These are phyloP conservation scores for Globisporangium heterothallicum DNA, from an alignment of 352 stramenopile genomes.

Conservation along the genomic window DNA sequence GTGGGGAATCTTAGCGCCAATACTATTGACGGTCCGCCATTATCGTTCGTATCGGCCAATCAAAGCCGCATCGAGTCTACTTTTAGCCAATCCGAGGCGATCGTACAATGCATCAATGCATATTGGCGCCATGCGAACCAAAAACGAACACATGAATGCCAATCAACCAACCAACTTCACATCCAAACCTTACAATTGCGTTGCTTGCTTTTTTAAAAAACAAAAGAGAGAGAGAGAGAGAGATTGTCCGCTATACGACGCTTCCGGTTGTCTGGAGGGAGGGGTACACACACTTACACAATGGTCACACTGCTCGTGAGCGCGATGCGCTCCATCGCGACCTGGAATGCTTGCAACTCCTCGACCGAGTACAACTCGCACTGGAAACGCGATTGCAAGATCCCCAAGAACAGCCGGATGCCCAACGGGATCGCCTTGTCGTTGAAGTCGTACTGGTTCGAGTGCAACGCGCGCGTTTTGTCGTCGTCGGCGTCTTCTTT, in stretches of 20 bases:
- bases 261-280: no score
- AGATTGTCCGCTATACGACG: no score
- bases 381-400: constrained; percentile 63
- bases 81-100: constrained; percentile 6
- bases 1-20: constrained; percentile 2
- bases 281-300: constrained; percentile 23
- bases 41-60: constrained; percentile 7
- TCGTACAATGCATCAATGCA: constrained; percentile 5
- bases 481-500: constrained; percentile 57
- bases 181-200: no score
- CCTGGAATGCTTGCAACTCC: constrained; percentile 72
- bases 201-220: no score
- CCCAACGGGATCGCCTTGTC: constrained; percentile 78
- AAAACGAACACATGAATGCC: not conserved
- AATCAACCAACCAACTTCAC: no score
- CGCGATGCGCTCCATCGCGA: constrained; percentile 71
- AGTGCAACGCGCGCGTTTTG: constrained; percentile 64
- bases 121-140: not conserved
- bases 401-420: constrained; percentile 73
- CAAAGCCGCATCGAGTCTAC: not conserved
- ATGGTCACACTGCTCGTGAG: constrained; percentile 29
- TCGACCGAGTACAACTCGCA: constrained; percentile 60
- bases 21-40: constrained; percentile 10
- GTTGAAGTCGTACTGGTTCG: constrained; percentile 81
- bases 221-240: no score